phyloP scores from a whole-genome alignment of 805 yeast species.

The Suhomyces sp. region DNA sequence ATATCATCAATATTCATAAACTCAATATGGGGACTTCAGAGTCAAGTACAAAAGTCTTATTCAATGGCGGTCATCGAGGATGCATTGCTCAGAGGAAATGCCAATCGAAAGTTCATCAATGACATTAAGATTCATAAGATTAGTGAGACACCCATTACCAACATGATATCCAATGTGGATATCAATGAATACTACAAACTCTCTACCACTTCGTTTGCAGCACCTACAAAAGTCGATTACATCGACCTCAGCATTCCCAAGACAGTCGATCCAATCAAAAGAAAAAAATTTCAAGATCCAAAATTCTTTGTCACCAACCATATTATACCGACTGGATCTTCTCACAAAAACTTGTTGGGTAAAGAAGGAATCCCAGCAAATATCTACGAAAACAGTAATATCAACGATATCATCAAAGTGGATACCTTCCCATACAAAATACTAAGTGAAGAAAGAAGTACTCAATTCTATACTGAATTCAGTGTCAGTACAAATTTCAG shows the following conservation, averaged over 20 bases:
- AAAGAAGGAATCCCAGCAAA: conserved; percentile 2
- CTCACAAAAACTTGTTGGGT: neutral
- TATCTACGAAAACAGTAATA: conserved; percentile 9
- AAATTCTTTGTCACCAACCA: conserved; percentile 11
- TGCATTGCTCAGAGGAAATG: conserved; percentile 40
- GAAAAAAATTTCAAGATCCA: conserved; percentile 3
- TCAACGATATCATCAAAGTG: conserved; percentile 12
- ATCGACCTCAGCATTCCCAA: conserved; percentile 5
- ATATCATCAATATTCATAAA: conserved; percentile 30
- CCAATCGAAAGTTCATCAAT: conserved; percentile 49
- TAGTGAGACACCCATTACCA: conserved; percentile 5
- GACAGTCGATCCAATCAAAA: neutral
- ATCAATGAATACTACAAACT: conserved; percentile 12
- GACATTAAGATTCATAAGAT: conserved; percentile 23
- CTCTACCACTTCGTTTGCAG: conserved; percentile 1
- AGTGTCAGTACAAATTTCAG: conserved; percentile 23
- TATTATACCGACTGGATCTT: neutral
- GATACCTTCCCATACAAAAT: conserved; percentile 19
- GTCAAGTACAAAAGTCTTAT: conserved; percentile 31
- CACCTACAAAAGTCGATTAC: neutral
- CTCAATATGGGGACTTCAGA: conserved; percentile 46
- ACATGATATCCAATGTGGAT: conserved; percentile 14
- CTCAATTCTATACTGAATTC: conserved; percentile 20
- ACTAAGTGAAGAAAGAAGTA: neutral
- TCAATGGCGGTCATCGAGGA: conserved; percentile 48